These are phyloP conservation scores for Colletotrichum sp. DNA, from an alignment of 2,329 filamentous ascomycete species.

Conservation along the genomic window DNA sequence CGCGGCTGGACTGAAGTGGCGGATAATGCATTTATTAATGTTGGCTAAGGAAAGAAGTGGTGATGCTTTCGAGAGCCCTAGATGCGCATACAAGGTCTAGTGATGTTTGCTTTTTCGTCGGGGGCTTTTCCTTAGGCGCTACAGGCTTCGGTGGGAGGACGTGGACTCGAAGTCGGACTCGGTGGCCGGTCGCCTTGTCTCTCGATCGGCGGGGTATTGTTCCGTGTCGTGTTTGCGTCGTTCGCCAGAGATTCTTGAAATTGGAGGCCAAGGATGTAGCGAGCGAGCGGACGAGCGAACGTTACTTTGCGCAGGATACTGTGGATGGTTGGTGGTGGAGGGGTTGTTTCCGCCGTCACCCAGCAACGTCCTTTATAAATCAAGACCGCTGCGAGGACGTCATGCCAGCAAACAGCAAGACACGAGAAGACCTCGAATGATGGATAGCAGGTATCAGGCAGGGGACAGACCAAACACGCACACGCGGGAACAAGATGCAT, in stretches of 20 bases:
- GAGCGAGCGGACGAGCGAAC: not conserved
- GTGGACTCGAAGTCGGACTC: not conserved
- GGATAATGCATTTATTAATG: constrained; percentile 17
- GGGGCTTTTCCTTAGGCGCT: not conserved
- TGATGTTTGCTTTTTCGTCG: constrained; percentile 5
- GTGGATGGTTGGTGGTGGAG: not conserved
- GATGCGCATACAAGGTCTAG: not conserved
- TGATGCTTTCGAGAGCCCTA: not conserved
- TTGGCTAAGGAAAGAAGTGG: not conserved
- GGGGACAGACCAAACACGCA: not conserved
- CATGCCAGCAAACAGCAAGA: not conserved
- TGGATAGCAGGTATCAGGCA: not conserved
- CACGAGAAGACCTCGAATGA: not conserved
- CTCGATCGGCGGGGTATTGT: not conserved
- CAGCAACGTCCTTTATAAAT: constrained; percentile 21
- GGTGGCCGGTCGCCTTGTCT: not conserved
- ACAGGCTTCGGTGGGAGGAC: constrained; percentile 4
- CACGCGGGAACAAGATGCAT: not conserved
- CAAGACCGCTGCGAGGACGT: constrained; percentile 10
- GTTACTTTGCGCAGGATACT: not conserved
- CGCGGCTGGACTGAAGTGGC: not conserved
- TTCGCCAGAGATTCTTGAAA: not conserved
- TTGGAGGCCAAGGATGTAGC: not conserved
- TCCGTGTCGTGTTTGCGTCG: not conserved
- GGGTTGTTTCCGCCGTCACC: constrained; percentile 12